These are phyloP conservation scores for Penicillium brasilianum DNA, from an alignment of 2,329 filamentous ascomycete genomes.

Conservation along the genomic window DNA sequence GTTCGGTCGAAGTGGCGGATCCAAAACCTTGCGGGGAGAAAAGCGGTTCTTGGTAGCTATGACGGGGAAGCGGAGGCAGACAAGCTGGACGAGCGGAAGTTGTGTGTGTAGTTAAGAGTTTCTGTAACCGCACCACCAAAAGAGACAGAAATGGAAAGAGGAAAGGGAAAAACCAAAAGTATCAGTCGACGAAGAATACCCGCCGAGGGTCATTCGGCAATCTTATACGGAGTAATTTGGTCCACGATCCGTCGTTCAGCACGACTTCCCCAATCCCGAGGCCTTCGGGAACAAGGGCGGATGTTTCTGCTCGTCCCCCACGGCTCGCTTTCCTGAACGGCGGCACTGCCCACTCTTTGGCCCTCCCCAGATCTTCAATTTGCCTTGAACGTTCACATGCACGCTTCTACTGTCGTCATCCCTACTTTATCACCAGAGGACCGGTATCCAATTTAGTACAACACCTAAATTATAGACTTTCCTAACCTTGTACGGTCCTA, in stretches of 20 bases:
- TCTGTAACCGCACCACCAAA: constrained; percentile 13
- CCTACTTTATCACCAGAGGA: not conserved
- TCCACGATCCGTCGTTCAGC: constrained; percentile 8
- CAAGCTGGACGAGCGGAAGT: constrained; percentile 46
- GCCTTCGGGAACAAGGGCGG: constrained; percentile 36
- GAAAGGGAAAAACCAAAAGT: not conserved
- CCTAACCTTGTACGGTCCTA: not conserved
- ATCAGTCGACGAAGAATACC: constrained; percentile 11
- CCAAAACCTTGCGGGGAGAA: constrained; percentile 32
- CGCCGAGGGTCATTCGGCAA: constrained; percentile 15
- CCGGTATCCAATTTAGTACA: not conserved
- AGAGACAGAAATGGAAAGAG: not conserved
- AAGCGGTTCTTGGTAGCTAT: constrained; percentile 24
- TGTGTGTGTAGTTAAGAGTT: constrained; percentile 12
- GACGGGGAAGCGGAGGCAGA: constrained; percentile 44
- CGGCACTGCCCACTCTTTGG: not conserved
- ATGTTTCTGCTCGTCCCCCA: constrained; percentile 18
- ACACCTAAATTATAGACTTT: not conserved
- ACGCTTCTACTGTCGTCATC: constrained; percentile 30
- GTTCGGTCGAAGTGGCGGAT: constrained; percentile 34
- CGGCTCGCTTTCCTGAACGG: constrained; percentile 8
- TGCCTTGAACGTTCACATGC: constrained; percentile 31
- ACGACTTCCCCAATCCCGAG: constrained; percentile 29
- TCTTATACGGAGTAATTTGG: constrained; percentile 23
- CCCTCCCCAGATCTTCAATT: constrained; percentile 27